phyloP scores from a whole-genome alignment of 441 rosid genomes.

The Rhodomyrtus psidioides region DNA sequence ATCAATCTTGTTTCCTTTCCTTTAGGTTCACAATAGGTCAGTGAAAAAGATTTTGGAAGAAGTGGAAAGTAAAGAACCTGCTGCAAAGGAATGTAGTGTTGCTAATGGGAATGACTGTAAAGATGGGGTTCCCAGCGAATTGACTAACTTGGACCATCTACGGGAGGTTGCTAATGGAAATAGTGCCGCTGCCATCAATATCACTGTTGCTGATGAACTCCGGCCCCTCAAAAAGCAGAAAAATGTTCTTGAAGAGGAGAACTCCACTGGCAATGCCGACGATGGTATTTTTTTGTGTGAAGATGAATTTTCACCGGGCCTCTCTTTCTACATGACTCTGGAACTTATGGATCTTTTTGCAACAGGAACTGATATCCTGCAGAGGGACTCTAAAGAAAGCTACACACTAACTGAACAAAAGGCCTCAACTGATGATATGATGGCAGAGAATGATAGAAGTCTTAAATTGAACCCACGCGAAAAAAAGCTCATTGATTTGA shows the following conservation, averaged over 20 bases:
- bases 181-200: constrained; percentile 24
- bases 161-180: constrained; percentile 16
- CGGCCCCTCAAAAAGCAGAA: constrained; percentile 70
- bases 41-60: constrained; percentile 33
- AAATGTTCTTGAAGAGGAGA: constrained; percentile 27
- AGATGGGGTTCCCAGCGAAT: constrained; percentile 8
- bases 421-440: constrained; percentile 13
- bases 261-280: constrained; percentile 23
- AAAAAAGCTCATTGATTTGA: constrained; percentile 80
- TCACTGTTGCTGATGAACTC: constrained; percentile 24
- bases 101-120: constrained; percentile 15
- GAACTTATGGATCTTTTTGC: constrained; percentile 9
- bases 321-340: constrained; percentile 1
- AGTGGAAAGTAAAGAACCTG: constrained; percentile 21
- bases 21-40: constrained; percentile 28
- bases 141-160: constrained; percentile 19
- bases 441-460: constrained; percentile 41
- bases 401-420: constrained; percentile 13
- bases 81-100: constrained; percentile 7
- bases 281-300: constrained; percentile 20
- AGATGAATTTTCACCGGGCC: neutral
- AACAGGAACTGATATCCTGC: constrained; percentile 27
- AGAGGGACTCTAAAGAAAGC: constrained; percentile 17
- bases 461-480: constrained; percentile 66
- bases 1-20: neutral